Evolutionary conservation across 2,329 filamentous ascomycete genomes (phyloP), one percentile per base, ranked within the genome.

Genomic region (Coleophoma cylindrospora): DNA sequence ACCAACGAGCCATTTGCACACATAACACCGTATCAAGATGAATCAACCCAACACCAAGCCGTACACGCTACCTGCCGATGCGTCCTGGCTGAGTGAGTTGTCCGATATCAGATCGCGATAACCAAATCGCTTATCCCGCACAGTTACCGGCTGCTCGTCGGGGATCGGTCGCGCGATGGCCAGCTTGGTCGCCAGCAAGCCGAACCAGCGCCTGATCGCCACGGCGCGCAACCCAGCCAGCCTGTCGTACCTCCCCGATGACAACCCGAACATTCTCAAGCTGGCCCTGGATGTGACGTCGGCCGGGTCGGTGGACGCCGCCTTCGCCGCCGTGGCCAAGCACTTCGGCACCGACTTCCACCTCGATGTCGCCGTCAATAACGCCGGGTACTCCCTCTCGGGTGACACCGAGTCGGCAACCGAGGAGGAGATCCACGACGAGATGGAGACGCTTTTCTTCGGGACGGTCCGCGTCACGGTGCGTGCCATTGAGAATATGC

Each of bases 291-390:
- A 79, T 49, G 75, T 80, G 2, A 76, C 72, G 0, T 75, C 21
- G 61, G 67, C 45, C 14, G 22, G 70, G 22, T 66, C 59, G 3
- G 60, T 68, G 3, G 38, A 62, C 13, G 50, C 60, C 2, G 64
- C 67, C 1, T 62, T 71, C 10, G 49, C 70, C 3, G 64, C 66
- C 5, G 72, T 73, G 4, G 47, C 50, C 2, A 36, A 33, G 10
- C 50, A 60, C 0, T 53, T 66, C 1, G 64, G 70, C 1, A 72
- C 72, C 33, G 81, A 80, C 59, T 73, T 72, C 19, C 72, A 76
- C n/a, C 64, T 84, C 43, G 79, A 84, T 58, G 72, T 83, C 2
- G 74, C 83, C 2, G 72, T 81, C 52, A 83, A 83, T 64, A 83
- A 83, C 47, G 80, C 80, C 2, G 81, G 80, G 1, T 83, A 81